Conservation (phyloP, 176 grass and related monocot genomes). For the Typha latifolia region DNA sequence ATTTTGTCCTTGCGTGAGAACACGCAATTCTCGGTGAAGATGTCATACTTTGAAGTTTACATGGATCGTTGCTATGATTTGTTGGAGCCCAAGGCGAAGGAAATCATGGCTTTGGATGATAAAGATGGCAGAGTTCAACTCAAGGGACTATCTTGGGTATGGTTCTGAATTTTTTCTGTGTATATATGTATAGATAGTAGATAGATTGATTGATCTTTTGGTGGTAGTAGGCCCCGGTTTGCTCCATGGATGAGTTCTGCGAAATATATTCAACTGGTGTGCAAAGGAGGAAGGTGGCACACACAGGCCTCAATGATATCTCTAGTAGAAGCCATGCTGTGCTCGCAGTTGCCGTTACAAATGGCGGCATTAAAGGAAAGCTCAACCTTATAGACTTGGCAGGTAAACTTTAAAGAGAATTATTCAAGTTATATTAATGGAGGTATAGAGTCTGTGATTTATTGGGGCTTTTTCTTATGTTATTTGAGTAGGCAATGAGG, state of each 20-base stretch:
- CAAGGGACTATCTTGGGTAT: constrained; percentile 85
- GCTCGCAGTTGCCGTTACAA: constrained; percentile 40
- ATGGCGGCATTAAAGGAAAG: constrained; percentile 58
- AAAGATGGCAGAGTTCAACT: constrained; percentile 68
- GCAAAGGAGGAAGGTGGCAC: constrained; percentile 77
- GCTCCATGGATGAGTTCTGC: constrained; percentile 66
- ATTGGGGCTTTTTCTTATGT: constrained; percentile 9
- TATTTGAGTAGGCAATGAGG: constrained; percentile 62
- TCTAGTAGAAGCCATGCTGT: constrained; percentile 87
- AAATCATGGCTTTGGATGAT: constrained; percentile 74
- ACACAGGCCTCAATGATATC: constrained; percentile 62
- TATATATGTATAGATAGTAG: neutral
- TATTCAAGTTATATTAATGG: neutral
- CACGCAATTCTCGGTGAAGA: constrained; percentile 44
- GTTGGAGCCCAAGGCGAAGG: constrained; percentile 76
- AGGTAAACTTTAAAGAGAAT: constrained; percentile 29
- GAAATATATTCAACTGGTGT: constrained; percentile 60
- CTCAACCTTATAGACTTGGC: constrained; percentile 92
- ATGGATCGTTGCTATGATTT: constrained; percentile 88
- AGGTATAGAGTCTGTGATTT: neutral
- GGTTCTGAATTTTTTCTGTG: neutral
- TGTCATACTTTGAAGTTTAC: constrained; percentile 89
- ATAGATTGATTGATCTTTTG: constrained; percentile 19
- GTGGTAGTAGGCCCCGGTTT: constrained; percentile 40
- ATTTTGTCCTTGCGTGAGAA: constrained; percentile 40